Evolutionary conservation across 1,139 yeast species (phyloP), one percentile per base, ranked within the genome.

Genomic region (Geotrichum aggregatum): DNA sequence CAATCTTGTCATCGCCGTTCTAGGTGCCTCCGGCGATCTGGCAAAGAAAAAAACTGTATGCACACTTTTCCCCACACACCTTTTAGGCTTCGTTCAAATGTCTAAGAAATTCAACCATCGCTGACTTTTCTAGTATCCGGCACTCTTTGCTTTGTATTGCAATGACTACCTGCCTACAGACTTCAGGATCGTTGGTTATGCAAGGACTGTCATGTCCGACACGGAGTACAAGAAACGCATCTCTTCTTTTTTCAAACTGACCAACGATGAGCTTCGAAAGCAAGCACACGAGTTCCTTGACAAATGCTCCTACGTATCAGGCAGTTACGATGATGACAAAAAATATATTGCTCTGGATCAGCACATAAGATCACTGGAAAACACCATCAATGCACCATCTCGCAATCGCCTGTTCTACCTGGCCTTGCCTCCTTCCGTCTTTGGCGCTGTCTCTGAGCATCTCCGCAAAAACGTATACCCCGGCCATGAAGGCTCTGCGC

Each of bases 1-100:
- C 39, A 43, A 49, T 18, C 49, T 47, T 18, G 50, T 46, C 47
- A 79, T 92, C 64, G 87, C 85, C 41, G 96, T 92, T 31, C 86
- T 91, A 63, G 98, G 98, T 48, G 98, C 98, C 51, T 87, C 96
- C 36, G 98, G 98, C 49, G 98, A 92, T 68, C 77, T 92, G 61
- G 98, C 98, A 52, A 89, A 89, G 74, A 92, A 92, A 82, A 92
- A 92, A 76, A 92, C 98, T 2, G 70, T 67, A 57, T 48, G 68
- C 24, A 16, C 3, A 30, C n/a, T 30, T 30, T 5, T 30, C n/a
- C 34, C n/a, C 11, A 30, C 34, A 30, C 6, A 5, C 31, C 10
- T 28, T 30, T n/a, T n/a, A n/a, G n/a, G n/a, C n/a, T n/a, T n/a
- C n/a, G n/a, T n/a, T n/a, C n/a, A n/a, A n/a, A n/a, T n/a, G n/a